Base-by-base conservation (phyloP, 108 stramenopile genomes). In the Cyclostephanos tholiformis region DNA sequence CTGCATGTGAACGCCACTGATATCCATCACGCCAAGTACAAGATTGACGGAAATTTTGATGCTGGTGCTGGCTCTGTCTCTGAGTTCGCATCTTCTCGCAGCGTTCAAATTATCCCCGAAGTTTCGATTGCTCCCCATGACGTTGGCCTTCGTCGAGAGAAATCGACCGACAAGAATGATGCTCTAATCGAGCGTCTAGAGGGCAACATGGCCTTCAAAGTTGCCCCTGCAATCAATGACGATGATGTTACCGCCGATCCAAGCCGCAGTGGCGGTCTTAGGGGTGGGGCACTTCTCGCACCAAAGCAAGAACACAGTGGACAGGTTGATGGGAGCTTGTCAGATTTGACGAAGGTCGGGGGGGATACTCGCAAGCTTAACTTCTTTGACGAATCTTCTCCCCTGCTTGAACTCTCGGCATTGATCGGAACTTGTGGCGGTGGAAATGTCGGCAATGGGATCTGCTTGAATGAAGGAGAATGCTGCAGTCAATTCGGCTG, bases 401-500 rank as follows among this genome's bases (percentile, higher is more conserved):
- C 44, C 44, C 44, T 41, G 7, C 41, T 16, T 16, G 44, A 46
- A 46, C 0, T 16, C 44, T 14, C 13, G 14, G 44, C 44, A 46
- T 0, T 17, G 16, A 17, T 46, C 41, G 41, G 41, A 41, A 41
- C 41, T 41, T 74, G 73, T 41, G 73, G 73, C 56, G 30, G 32
- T 6, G 74, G 74, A 11, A 55, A 75, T 26, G 22, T 44, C 1
- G 74, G 74, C 14, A 60, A 75, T 46, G 74, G 65, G 30, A 41
- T 60, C 19, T 79, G 78, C 23, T 56, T 57, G 4, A 63, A 59
- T 30, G 27, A 22, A 39, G 32, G 63, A 6, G 72, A 73, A 59
- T 79, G 78, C 53, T 79, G 78, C 66, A 68, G 67, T 13, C 17
- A 46, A n/a, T 73, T 25, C 38, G 78, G 78, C 17, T 79, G 65